Base-by-base conservation (phyloP, 2,329 filamentous ascomycete genomes). In the Fusarium euwallaceae region DNA sequence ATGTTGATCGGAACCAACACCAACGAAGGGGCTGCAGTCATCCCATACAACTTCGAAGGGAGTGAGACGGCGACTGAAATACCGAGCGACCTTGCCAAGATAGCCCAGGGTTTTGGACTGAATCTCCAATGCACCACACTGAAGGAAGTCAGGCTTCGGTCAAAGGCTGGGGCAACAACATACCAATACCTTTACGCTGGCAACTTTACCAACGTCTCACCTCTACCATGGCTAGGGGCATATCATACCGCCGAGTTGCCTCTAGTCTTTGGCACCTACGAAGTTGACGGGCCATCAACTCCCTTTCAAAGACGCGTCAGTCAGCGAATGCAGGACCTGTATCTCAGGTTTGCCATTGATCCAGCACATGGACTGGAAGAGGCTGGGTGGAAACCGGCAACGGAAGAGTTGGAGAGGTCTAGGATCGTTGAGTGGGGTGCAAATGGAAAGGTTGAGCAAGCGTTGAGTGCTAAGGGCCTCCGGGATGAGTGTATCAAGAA, bases 121-220 rank as follows among this genome's bases (percentile, higher is more conserved):
- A 70, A 72, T 16, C 11, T 76, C 0, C 63, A 76, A 48, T 76
- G 73, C n/a, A 74, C 61, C 2, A 70, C 73, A 2, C 32, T 76
- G 36, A 59, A 60, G n/a, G 74, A 76, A 6, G 48, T 32, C 2
- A 61, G 61, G 4, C 39, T 74, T 4, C 70, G 74, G 1, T 63
- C 61, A 6, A n/a, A 64, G 36, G 61, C 29, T 9, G 73, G 74
- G 2, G 71, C 73, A 7, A 69, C 4, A 14, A 76, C 74, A 0
- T 72, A 74, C 5, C 71, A 76, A 10, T 76, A 76, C 9, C 53
- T 74, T 12, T 76, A 76, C 17, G 74, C 63, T 0, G 74, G 74
- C 1, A 76, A 76, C 17, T 76, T 76, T 11, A 76, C 73, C 4
- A 74, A 76, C 7, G 58, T 76, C 7, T 76, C 74, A 17, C 74